Evolutionary conservation across 2,329 filamentous ascomycete genomes (phyloP), one percentile per base, ranked within the genome.

Genomic region (Fusarium keratoplasticum): DNA sequence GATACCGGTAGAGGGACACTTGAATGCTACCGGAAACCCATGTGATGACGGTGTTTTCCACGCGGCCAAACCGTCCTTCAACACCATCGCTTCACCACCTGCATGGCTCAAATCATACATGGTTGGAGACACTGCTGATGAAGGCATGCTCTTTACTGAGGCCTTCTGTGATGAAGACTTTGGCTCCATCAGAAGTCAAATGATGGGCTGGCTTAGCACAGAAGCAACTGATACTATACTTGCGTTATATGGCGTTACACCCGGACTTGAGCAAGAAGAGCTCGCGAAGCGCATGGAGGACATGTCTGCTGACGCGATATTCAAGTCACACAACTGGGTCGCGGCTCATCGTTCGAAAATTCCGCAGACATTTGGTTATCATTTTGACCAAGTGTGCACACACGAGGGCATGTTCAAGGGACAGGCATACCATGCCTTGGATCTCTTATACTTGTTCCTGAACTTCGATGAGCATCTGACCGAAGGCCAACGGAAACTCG

Each of bases 111-210:
- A 74, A 40, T 27, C 35, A 6, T 69, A 71, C 13, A 74, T 73
- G 57, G 57, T 74, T 2, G 71, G 71, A 35, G 68, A 73, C 18
- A 64, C 64, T 5, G 16, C 38, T 3, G 68, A 74, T 13, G 72
- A 74, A 6, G 71, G 61, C 5, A 69, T 71, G 71, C 73, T 74
- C 1, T 74, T 73, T 42, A 6, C 61, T 20, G 54, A 69, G 29
- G 62, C 27, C 4, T 61, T 66, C 59, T 6, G 14, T 16, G 52
- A 55, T 13, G 8, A 35, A 22, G 29, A 36, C n/a, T 36, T 18
- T 22, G 20, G 29, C 16, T 18, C 31, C 2, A 22, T 55, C 11
- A 55, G 31, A 55, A 55, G 29, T n/a, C 29, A 18, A 20, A 57
- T 73, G 57, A 25, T 20, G 2, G 11, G 27, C 1, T 54, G 63